These are phyloP conservation scores for Pichia sp. DNA, from an alignment of 1,139 yeast species.

Conservation along the genomic window DNA sequence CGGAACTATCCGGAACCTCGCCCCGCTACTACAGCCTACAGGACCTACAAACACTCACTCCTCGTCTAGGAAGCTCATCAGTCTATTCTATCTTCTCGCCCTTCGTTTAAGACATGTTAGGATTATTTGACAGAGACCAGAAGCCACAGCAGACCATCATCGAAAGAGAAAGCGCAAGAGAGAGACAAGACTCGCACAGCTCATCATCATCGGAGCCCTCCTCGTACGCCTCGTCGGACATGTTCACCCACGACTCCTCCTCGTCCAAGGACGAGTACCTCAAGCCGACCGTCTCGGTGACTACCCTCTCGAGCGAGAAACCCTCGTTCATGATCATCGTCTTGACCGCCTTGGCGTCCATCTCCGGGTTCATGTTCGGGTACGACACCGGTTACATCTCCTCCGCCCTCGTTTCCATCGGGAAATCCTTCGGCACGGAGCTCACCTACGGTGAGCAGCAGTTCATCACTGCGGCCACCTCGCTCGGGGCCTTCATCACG, in stretches of 20 bases:
- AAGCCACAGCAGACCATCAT: not conserved
- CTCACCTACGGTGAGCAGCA: conserved; percentile 78
- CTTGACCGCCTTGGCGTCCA: conserved; percentile 75
- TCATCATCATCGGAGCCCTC: not conserved
- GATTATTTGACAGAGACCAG: not conserved
- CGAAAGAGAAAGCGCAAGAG: not conserved
- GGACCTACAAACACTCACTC: too few species aligned
- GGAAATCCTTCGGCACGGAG: conserved; percentile 58
- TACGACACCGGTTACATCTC: conserved; percentile 96
- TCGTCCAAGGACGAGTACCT: conserved; percentile 3
- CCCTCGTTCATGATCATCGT: conserved; percentile 64
- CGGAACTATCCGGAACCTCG: too few species aligned
- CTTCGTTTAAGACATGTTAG: not conserved
- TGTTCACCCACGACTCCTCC: conserved; percentile 1
- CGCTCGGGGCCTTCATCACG: conserved; percentile 84
- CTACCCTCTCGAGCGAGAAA: conserved; percentile 39
- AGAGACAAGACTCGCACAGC: not conserved
- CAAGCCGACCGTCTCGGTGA: conserved; percentile 10
- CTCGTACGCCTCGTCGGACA: conserved; percentile 1
- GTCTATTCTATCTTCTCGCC: not conserved
- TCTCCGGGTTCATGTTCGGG: conserved; percentile 95
- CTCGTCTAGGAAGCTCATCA: too few species aligned
- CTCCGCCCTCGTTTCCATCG: conserved; percentile 81
- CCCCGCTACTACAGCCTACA: too few species aligned
- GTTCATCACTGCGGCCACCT: conserved; percentile 90